Base-by-base conservation (phyloP, 164 flowering plant genomes). In the Piper betle region DNA sequence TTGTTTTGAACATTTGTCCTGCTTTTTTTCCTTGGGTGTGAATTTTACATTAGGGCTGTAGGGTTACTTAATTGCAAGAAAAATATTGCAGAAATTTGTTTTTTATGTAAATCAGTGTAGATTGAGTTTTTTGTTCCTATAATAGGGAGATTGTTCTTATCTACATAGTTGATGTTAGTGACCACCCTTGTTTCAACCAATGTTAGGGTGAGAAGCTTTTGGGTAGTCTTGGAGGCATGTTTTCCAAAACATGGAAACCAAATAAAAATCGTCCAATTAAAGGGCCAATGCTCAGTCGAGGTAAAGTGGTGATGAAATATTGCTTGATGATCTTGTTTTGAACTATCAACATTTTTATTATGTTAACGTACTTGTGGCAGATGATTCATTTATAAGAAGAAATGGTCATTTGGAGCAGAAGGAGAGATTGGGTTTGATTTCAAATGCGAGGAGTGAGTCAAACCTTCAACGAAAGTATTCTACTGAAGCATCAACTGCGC, bases 161-260 rank as follows among this genome's bases (percentile, higher is more conserved):
- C 50, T 15, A 42, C 50, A 46, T 10, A 46, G 3, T 10, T 46
- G 50, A 46, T 46, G 50, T 46, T 43, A 15, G 12, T 43, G 12
- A 43, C 8, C 12, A 10, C 15, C 9, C 50, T 46, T 15, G 0
- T 9, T 10, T 46, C 12, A 46, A 46, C 15, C 11, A 10, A 6
- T 10, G 56, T 68, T 70, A 74, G 77, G 74, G 77, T 53, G 77
- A 74, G 68, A 71, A 74, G 69, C 72, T 74, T 55, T 68, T 90
- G 68, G 93, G 93, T 53, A 90, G 82, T 70, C 91, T 93, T 63
- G 97, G 97, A 2, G 97, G 98, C 54, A 75, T 89, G 58, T 90
- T 93, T 66, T 87, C 97, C 1, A 92, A 63, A 73, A 79, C 96
- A 17, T 92, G 98, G 98, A 92, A 82, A 78, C 91, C 98, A 53